A percentile compares a stretch with the other conserved stretches of the same genome.
These are phyloP conservation scores for Syncephalis fuscata DNA, from an alignment of 371 early-diverging fungal species.

Conservation along the genomic window DNA sequence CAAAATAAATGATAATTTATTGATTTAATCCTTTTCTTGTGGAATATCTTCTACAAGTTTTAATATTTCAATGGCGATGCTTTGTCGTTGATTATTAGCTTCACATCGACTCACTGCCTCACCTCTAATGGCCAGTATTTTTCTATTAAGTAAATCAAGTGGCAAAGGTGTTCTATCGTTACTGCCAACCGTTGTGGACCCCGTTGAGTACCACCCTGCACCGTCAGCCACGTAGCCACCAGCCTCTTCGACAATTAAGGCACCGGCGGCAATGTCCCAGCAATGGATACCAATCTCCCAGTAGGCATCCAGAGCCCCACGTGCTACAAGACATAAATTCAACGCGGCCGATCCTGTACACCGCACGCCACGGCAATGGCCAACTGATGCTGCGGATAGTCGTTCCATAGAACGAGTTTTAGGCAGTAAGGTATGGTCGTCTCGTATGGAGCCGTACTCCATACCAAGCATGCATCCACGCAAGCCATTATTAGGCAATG, in stretches of 20 bases:
- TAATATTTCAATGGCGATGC: slow-evolving; percentile 3
- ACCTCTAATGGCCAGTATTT: slow-evolving; percentile 4
- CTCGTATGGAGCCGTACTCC: slow-evolving; percentile 70
- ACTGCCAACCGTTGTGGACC: too few relatives aligned
- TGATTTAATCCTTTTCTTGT: too few relatives aligned
- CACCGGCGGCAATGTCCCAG: slow-evolving; percentile 74
- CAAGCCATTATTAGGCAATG: slow-evolving; percentile 36
- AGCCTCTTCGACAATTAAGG: slow-evolving; percentile 48
- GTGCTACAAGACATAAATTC: slow-evolving; percentile 62
- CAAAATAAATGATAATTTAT: too few relatives aligned
- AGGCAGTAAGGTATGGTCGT: slow-evolving; percentile 30
- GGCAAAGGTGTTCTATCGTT: not conserved
- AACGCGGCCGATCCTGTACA: slow-evolving; percentile 67
- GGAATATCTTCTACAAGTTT: slow-evolving; percentile 3
- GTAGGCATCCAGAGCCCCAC: slow-evolving; percentile 70
- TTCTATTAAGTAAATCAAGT: slow-evolving; percentile 1
- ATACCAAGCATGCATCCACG: slow-evolving; percentile 53
- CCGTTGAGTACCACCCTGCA: slow-evolving; percentile 7
- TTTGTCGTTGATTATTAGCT: slow-evolving; percentile 3
- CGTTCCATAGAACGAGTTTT: slow-evolving; percentile 48
- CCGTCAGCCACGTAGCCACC: slow-evolving; percentile 58
- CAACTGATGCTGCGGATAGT: slow-evolving; percentile 11
- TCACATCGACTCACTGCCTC: slow-evolving; percentile 1
- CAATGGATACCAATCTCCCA: slow-evolving; percentile 70
- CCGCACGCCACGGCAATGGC: slow-evolving; percentile 55